These are phyloP conservation scores for Lasiodiplodia hormozganensis DNA, from an alignment of 2,329 filamentous ascomycete genomes.

Conservation along the genomic window DNA sequence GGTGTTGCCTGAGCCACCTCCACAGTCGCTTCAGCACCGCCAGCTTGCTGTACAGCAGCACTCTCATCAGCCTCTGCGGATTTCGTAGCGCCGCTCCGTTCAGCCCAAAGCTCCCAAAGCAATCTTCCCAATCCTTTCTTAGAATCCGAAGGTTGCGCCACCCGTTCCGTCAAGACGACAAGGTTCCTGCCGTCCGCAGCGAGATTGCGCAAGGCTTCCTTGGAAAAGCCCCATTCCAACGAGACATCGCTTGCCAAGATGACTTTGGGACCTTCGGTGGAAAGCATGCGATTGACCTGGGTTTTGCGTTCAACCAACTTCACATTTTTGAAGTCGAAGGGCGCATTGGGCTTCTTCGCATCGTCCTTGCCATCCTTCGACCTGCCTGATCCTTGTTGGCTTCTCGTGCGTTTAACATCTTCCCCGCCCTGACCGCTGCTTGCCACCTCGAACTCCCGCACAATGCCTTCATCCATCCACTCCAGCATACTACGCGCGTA, in stretches of 20 bases:
- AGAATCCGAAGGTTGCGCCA: slow-evolving; percentile 50
- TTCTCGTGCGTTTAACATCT: slow-evolving; percentile 39
- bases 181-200: slow-evolving; percentile 81
- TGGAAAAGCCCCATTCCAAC: slow-evolving; percentile 94
- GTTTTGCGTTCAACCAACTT: slow-evolving; percentile 82
- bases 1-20: slow-evolving; percentile 60
- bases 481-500: slow-evolving; percentile 96
- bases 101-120: slow-evolving; percentile 69
- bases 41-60: slow-evolving; percentile 69
- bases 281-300: slow-evolving; percentile 75
- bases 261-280: slow-evolving; percentile 66
- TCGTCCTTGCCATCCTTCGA: slow-evolving; percentile 46
- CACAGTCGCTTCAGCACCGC: slow-evolving; percentile 53
- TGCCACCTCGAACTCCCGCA: slow-evolving; percentile 84
- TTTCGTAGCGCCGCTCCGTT: slow-evolving; percentile 37
- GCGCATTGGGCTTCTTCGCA: slow-evolving; percentile 65
- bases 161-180: slow-evolving; percentile 83
- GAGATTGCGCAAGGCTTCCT: slow-evolving; percentile 75
- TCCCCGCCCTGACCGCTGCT: slow-evolving; percentile 46
- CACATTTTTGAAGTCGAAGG: slow-evolving; percentile 89
- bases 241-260: slow-evolving; percentile 91
- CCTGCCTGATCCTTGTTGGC: slow-evolving; percentile 48
- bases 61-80: slow-evolving; percentile 58
- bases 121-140: slow-evolving; percentile 67
- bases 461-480: slow-evolving; percentile 98